These are phyloP conservation scores for Talaromyces ruber DNA, from an alignment of 495 filamentous ascomycete species.

Conservation along the genomic window DNA sequence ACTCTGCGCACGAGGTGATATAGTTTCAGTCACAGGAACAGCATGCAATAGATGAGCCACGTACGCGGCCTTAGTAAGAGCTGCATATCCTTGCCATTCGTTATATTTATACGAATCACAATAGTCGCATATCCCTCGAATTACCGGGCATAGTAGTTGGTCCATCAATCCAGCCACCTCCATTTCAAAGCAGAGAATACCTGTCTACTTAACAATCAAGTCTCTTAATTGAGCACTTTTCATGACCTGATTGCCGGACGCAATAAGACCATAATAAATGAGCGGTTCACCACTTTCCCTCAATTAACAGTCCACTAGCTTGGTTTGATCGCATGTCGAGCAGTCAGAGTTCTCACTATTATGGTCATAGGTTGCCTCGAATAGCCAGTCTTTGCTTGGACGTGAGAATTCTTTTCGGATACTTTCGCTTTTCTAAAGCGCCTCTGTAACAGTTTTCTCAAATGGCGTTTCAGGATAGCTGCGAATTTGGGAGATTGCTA, in stretches of 20 bases:
- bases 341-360: slow-evolving; percentile 2
- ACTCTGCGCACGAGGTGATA: background rate
- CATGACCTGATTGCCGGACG: slow-evolving; percentile 26
- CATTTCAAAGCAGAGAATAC: slow-evolving; percentile 18
- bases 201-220: slow-evolving; percentile 9
- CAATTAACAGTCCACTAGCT: slow-evolving; percentile 2
- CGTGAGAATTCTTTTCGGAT: slow-evolving; percentile 9
- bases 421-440: slow-evolving; percentile 3
- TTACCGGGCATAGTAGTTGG: slow-evolving; percentile 13
- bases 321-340: slow-evolving; percentile 1
- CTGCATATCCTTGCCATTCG: slow-evolving; percentile 19
- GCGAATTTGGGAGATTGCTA: slow-evolving; percentile 15
- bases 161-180: slow-evolving; percentile 26
- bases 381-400: slow-evolving; percentile 19
- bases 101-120: slow-evolving; percentile 20
- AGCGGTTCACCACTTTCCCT: slow-evolving; percentile 11
- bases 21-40: background rate
- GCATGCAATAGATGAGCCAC: slow-evolving; percentile 8
- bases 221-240: slow-evolving; percentile 20
- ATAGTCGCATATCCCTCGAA: slow-evolving; percentile 22
- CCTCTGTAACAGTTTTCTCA: slow-evolving; percentile 9
- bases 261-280: slow-evolving; percentile 14
- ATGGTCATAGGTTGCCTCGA: slow-evolving; percentile 19
- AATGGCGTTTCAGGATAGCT: slow-evolving; percentile 9
- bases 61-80: slow-evolving; percentile 15